These are phyloP conservation scores for Fusarium sulawesiense DNA, from an alignment of 2,329 filamentous ascomycete genomes.

Conservation along the genomic window DNA sequence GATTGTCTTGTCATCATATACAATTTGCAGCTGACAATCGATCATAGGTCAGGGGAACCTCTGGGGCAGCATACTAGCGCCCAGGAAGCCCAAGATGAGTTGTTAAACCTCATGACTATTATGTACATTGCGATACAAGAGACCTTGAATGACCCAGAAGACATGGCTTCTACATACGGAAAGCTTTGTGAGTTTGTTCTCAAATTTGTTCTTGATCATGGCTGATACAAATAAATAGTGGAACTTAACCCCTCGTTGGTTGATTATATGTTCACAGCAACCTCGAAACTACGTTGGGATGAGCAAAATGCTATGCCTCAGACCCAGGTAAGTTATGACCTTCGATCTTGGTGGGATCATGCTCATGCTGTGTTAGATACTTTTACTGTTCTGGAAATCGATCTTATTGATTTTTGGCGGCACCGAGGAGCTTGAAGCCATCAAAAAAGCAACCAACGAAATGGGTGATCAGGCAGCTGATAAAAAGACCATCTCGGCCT, in stretches of 20 bases:
- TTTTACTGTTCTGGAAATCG: conserved; percentile 92
- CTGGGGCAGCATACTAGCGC: conserved; percentile 54
- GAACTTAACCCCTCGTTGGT: conserved; percentile 74
- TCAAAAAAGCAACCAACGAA: conserved; percentile 79
- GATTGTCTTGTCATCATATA: background rate
- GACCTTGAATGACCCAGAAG: conserved; percentile 63
- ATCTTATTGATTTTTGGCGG: conserved; percentile 88
- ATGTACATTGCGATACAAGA: conserved; percentile 71
- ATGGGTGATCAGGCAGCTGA: conserved; percentile 68
- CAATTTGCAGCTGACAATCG: conserved; percentile 44
- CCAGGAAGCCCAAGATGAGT: conserved; percentile 67
- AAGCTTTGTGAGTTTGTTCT: conserved; percentile 62
- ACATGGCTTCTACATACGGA: conserved; percentile 58
- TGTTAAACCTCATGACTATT: conserved; percentile 72
- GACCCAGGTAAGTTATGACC: conserved; percentile 63
- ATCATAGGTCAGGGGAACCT: conserved; percentile 59
- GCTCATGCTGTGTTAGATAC: conserved; percentile 63
- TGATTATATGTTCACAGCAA: conserved; percentile 76
- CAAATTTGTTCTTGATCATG: background rate
- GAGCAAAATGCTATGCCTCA: conserved; percentile 71
- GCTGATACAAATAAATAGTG: conserved; percentile 53
- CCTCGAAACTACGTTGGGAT: conserved; percentile 78
- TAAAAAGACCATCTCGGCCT: conserved; percentile 88
- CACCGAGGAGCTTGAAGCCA: conserved; percentile 74
- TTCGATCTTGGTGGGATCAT: background rate